Evolutionary conservation across 1,284 basidiomycete genomes (phyloP).

Genomic region (Termitomyces sp.): DNA sequence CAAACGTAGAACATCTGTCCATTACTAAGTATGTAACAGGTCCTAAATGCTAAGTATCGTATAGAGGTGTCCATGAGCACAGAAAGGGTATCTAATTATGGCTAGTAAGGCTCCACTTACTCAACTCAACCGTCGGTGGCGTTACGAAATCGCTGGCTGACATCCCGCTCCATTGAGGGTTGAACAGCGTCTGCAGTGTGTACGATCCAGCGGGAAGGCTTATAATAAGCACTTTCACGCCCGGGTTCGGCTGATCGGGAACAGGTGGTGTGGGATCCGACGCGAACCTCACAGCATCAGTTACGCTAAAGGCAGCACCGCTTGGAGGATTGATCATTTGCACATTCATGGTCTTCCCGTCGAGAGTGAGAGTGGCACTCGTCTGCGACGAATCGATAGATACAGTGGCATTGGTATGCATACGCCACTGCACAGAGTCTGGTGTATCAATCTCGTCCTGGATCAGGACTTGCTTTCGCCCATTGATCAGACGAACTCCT

Average conservation of each 20-base stretch:
- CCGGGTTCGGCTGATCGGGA: slow-evolving; percentile 73
- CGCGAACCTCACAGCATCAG: slow-evolving; percentile 48
- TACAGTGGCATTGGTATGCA: slow-evolving; percentile 80
- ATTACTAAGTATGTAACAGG: slow-evolving; percentile 1
- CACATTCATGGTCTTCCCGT: slow-evolving; percentile 56
- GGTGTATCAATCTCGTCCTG: slow-evolving; percentile 77
- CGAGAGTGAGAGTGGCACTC: slow-evolving; percentile 58
- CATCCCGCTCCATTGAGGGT: slow-evolving; percentile 85
- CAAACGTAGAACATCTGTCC: neutral
- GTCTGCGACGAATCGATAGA: slow-evolving; percentile 40
- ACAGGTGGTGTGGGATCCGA: slow-evolving; percentile 60
- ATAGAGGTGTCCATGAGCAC: neutral
- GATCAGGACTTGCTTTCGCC: slow-evolving; percentile 84
- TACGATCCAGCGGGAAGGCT: slow-evolving; percentile 66
- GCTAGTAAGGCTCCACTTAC: slow-evolving; percentile 68
- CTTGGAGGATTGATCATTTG: slow-evolving; percentile 55
- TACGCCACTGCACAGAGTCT: slow-evolving; percentile 77
- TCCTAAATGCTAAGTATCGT: neutral
- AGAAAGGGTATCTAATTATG: slow-evolving; percentile 44
- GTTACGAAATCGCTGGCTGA: slow-evolving; percentile 57
- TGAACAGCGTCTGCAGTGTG: slow-evolving; percentile 78
- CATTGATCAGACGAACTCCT: slow-evolving; percentile 85
- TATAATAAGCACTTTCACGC: slow-evolving; percentile 79
- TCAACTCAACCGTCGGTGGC: slow-evolving; percentile 61
- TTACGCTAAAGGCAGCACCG: slow-evolving; percentile 52